Evolutionary conservation across 176 grass and related monocot genomes (phyloP).

Genomic region (Aegilops tauschii): DNA sequence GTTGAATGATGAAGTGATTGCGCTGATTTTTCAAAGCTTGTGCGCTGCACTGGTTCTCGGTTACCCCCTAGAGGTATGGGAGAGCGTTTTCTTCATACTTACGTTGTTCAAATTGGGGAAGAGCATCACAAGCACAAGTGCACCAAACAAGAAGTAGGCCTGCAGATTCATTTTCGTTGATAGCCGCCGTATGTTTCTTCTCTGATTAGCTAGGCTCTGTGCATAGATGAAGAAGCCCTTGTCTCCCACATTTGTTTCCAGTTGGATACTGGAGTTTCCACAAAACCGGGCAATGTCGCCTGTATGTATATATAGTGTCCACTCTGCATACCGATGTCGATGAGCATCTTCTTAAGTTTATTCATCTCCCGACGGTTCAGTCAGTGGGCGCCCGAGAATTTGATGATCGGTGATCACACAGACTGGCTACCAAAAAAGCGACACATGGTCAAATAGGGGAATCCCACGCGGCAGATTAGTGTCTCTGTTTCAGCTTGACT

Average conservation of each 20-base stretch:
- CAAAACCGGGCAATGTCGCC: neutral
- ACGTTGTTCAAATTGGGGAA: neutral
- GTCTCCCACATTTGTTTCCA: neutral
- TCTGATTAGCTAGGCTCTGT: neutral
- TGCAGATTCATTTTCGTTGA: neutral
- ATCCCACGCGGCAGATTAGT: neutral
- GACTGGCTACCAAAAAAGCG: neutral
- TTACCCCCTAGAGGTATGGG: slow-evolving; percentile 5
- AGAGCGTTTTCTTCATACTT: neutral
- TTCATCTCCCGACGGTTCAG: neutral
- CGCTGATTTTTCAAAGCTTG: neutral
- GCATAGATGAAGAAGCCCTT: slow-evolving; percentile 14
- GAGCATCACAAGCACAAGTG: neutral
- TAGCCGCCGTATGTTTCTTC: neutral
- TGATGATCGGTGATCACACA: neutral
- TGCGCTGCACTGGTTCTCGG: neutral
- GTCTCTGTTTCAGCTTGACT: neutral
- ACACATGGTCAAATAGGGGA: neutral
- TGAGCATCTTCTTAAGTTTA: slow-evolving; percentile 6
- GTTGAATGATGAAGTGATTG: slow-evolving; percentile 8
- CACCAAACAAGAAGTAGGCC: neutral
- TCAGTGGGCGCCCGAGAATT: slow-evolving; percentile 10
- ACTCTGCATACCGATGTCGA: neutral
- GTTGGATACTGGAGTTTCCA: neutral
- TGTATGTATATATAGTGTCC: neutral